Percentiles rank a stretch among this genome's conserved stretches.
phyloP scores from a whole-genome alignment of 148 eudicot genomes.

The Amaranthus palmeri region DNA sequence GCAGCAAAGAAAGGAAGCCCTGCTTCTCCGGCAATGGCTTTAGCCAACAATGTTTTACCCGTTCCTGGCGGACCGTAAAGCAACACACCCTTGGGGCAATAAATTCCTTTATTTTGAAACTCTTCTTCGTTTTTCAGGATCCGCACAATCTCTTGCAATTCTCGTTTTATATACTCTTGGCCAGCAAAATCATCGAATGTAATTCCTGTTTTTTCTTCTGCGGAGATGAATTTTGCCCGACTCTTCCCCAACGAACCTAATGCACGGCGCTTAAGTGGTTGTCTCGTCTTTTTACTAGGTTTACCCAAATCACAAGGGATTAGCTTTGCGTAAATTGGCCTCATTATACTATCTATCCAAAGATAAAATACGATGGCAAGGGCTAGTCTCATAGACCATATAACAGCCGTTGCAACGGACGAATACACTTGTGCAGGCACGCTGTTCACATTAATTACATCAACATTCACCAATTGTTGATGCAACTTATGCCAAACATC shows the following conservation, averaged over 20 bases:
- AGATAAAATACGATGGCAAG: slow-evolving; percentile 65
- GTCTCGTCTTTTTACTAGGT: slow-evolving; percentile 50
- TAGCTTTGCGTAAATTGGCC: slow-evolving; percentile 82
- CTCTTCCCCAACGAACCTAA: slow-evolving; percentile 95
- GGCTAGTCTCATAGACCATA: slow-evolving; percentile 96
- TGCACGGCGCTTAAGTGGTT: slow-evolving; percentile 50
- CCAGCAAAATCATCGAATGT: slow-evolving; percentile 98
- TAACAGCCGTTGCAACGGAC: slow-evolving; percentile 73
- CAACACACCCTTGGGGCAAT: slow-evolving; percentile 94
- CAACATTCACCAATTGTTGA: slow-evolving; percentile 84
- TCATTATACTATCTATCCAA: slow-evolving; percentile 72
- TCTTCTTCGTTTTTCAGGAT: slow-evolving; percentile 86
- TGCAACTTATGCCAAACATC: slow-evolving; percentile 89
- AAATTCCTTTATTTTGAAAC: slow-evolving; percentile 73
- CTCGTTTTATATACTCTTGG: slow-evolving; percentile 90
- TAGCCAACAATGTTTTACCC: slow-evolving; percentile 90
- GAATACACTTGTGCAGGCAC: slow-evolving; percentile 75
- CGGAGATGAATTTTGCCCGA: slow-evolving; percentile 90
- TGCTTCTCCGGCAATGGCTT: slow-evolving; percentile 97
- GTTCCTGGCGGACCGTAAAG: slow-evolving; percentile 98
- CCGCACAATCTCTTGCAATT: slow-evolving; percentile 81
- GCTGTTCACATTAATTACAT: slow-evolving; percentile 59
- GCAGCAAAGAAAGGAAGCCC: slow-evolving; percentile 94
- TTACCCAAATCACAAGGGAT: slow-evolving; percentile 80
- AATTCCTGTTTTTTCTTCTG: slow-evolving; percentile 88